Evolutionary conservation across 2,329 filamentous ascomycete genomes (phyloP).

Genomic region (Cryoendolithus antarcticus): DNA sequence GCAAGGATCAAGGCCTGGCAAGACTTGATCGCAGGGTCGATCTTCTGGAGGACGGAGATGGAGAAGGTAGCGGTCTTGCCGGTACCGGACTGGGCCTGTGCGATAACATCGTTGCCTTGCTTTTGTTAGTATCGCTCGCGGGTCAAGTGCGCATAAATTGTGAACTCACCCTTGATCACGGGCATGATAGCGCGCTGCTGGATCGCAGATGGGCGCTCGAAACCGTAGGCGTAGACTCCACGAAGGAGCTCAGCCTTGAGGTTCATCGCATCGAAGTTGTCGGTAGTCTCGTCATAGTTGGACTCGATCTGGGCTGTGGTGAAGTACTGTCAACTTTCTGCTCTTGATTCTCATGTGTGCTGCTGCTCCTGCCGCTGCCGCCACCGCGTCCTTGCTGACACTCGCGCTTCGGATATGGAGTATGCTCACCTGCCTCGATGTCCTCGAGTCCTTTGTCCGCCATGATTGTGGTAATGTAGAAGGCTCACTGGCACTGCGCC

Average conservation of each 20-base stretch:
- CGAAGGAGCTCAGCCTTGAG: slow-evolving; percentile 95
- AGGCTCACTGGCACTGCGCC: slow-evolving; percentile 60
- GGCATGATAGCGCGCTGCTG: slow-evolving; percentile 99
- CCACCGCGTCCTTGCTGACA: slow-evolving; percentile 20
- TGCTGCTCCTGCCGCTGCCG: slow-evolving; percentile 1
- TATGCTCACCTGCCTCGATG: slow-evolving; percentile 75
- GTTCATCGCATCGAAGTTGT: slow-evolving; percentile 98
- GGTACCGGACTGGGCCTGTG: slow-evolving; percentile 97
- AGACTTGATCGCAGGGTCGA: slow-evolving; percentile 86
- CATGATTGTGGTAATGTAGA: slow-evolving; percentile 67
- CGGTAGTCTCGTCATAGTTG: slow-evolving; percentile 99
- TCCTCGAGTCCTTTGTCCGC: slow-evolving; percentile 98
- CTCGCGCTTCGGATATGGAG: slow-evolving; percentile 1
- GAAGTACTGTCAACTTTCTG: slow-evolving; percentile 1
- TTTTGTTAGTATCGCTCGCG: slow-evolving; percentile 6
- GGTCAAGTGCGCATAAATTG: not conserved
- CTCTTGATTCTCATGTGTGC: no score
- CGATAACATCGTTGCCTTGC: slow-evolving; percentile 91
- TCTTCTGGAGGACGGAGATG: slow-evolving; percentile 97
- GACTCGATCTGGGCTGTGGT: slow-evolving; percentile 91
- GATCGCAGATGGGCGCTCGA: slow-evolving; percentile 98
- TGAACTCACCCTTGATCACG: slow-evolving; percentile 85
- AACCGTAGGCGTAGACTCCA: slow-evolving; percentile 99
- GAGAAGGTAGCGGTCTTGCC: slow-evolving; percentile 99
- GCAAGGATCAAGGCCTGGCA: slow-evolving; percentile 97